Evolutionary conservation across 2,329 filamentous ascomycete genomes (phyloP).

Genomic region (Sporothrix variecibatus): DNA sequence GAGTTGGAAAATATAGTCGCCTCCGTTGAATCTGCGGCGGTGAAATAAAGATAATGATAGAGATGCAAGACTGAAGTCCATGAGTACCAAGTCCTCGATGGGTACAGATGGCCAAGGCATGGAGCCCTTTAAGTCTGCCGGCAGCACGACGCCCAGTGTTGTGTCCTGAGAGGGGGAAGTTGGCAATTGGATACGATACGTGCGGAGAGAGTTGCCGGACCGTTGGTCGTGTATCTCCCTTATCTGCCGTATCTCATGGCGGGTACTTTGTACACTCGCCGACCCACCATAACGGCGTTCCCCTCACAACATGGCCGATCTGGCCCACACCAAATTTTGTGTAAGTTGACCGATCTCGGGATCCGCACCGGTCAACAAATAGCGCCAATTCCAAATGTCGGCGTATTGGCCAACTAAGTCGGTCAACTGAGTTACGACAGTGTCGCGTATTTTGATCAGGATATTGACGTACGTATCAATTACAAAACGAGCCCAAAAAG

Average conservation of each 20-base stretch:
- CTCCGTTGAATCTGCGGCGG: too few species aligned
- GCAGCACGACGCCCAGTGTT: not conserved
- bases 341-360: not conserved
- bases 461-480: not conserved
- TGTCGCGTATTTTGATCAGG: not conserved
- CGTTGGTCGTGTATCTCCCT: not conserved
- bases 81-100: not conserved
- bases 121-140: not conserved
- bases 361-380: not conserved
- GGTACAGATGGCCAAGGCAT: not conserved
- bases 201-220: not conserved
- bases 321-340: not conserved
- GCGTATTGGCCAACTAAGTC: not conserved
- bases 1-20: too few species aligned
- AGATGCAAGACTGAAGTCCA: not conserved
- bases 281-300: not conserved
- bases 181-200: not conserved
- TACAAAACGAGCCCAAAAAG: not conserved
- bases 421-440: too few species aligned
- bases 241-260: not conserved
- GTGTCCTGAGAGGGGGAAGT: not conserved
- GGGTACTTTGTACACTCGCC: not conserved
- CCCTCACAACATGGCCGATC: not conserved
- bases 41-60: too few species aligned
- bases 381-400: too few species aligned